Conservation (phyloP, 768 basidiomycete genomes). For the Dioszegia aurantiaca region DNA sequence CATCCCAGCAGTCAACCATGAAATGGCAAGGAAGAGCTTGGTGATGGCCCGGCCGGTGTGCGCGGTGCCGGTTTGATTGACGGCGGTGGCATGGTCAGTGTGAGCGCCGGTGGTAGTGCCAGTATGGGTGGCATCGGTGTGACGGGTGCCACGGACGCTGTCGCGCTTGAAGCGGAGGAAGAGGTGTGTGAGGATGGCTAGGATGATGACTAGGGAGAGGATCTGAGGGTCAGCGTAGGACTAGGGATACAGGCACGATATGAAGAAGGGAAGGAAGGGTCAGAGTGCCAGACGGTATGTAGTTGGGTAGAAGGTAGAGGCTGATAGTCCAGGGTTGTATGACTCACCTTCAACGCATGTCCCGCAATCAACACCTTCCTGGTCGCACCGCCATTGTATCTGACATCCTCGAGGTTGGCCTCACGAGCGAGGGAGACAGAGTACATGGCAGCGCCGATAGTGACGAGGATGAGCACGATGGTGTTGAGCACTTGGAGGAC, state of each 20-base stretch:
- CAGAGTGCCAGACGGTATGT: neutral
- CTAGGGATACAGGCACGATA: neutral
- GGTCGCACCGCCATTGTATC: conserved; percentile 3
- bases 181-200: conserved; percentile 14
- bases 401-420: neutral
- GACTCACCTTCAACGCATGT: conserved; percentile 12
- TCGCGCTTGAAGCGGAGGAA: conserved; percentile 8
- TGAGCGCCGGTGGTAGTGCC: neutral
- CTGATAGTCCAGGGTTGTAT: neutral
- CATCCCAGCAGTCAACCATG: conserved; percentile 15
- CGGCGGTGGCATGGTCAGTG: neutral
- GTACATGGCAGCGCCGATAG: conserved; percentile 14
- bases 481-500: conserved; percentile 6
- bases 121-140: neutral
- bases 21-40: conserved; percentile 11
- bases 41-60: conserved; percentile 9
- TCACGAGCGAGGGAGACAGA: neutral
- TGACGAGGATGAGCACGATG: conserved; percentile 14
- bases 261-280: neutral
- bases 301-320: neutral
- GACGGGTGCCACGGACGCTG: conserved; percentile 6
- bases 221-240: conserved; percentile 4
- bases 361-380: conserved; percentile 14
- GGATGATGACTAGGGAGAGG: conserved; percentile 10
- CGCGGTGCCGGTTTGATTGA: neutral